Evolutionary conservation across 176 grass and related monocot genomes (phyloP).

Genomic region (Juncus inflexus): DNA sequence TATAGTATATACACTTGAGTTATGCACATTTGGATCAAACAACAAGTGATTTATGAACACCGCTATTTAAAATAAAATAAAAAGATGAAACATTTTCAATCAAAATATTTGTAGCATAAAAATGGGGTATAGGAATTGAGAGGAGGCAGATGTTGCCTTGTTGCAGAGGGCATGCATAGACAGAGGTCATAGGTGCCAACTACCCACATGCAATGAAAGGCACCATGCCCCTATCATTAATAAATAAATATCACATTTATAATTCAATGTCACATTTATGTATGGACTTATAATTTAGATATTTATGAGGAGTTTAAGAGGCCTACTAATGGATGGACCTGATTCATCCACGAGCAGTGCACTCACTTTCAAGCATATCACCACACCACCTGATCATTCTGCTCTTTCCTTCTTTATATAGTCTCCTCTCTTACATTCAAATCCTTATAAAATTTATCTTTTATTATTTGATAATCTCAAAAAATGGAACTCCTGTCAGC

Average conservation of each 20-base stretch:
- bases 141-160: conserved; percentile 25
- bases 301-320: too few species aligned
- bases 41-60: too few species aligned
- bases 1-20: too few species aligned
- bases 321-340: conserved; percentile 40
- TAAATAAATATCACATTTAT: not conserved
- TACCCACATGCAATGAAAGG: conserved; percentile 25
- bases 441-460: too few species aligned
- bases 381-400: conserved; percentile 54
- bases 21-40: too few species aligned
- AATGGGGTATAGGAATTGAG: not conserved
- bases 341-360: conserved; percentile 63
- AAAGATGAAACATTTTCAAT: too few species aligned
- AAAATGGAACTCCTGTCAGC: too few species aligned
- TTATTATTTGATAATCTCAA: too few species aligned
- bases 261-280: conserved; percentile 13
- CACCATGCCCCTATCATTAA: not conserved
- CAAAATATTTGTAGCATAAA: too few species aligned
- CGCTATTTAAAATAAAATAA: too few species aligned
- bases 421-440: conserved; percentile 32
- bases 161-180: conserved; percentile 10
- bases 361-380: conserved; percentile 63
- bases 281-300: not conserved
- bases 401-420: conserved; percentile 29
- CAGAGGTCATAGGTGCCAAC: conserved; percentile 29